Conservation (phyloP, 768 basidiomycete genomes). For the Zangia roseola region DNA sequence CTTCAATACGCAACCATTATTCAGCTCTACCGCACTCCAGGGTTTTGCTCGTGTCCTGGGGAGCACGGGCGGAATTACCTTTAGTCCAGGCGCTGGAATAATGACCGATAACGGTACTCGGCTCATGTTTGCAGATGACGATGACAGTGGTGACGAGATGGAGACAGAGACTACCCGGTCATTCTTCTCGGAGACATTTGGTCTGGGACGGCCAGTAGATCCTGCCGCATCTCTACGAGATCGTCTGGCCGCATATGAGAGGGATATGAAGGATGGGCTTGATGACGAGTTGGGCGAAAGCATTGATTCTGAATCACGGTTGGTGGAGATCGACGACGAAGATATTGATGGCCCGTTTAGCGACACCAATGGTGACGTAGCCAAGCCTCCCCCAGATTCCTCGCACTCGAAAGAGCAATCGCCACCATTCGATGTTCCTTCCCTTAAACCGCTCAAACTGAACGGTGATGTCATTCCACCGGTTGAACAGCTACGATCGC, state of each 20-base stretch:
- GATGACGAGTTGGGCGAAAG: slow-evolving; percentile 26
- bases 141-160: slow-evolving; percentile 54
- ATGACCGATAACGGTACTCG: slow-evolving; percentile 43
- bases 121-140: slow-evolving; percentile 68
- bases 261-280: slow-evolving; percentile 39
- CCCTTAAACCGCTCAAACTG: slow-evolving; percentile 42
- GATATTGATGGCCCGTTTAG: slow-evolving; percentile 30
- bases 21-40: slow-evolving; percentile 40
- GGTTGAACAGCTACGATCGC: slow-evolving; percentile 48
- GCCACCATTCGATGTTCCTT: slow-evolving; percentile 44
- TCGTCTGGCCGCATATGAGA: slow-evolving; percentile 63
- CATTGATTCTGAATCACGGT: slow-evolving; percentile 17
- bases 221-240: slow-evolving; percentile 57
- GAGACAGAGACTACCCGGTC: slow-evolving; percentile 36
- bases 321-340: slow-evolving; percentile 37
- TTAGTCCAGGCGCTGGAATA: slow-evolving; percentile 53
- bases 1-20: slow-evolving; percentile 18
- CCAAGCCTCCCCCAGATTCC: slow-evolving; percentile 29
- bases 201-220: slow-evolving; percentile 46
- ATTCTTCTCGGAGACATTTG: slow-evolving; percentile 50
- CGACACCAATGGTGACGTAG: slow-evolving; percentile 33
- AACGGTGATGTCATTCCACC: slow-evolving; percentile 47
- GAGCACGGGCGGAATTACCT: slow-evolving; percentile 63
- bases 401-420: slow-evolving; percentile 16
- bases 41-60: slow-evolving; percentile 57